Percentiles rank a stretch among this genome's conserved stretches.
These are phyloP conservation scores for Seminavis robusta DNA, from an alignment of 108 stramenopile species.

Conservation along the genomic window DNA sequence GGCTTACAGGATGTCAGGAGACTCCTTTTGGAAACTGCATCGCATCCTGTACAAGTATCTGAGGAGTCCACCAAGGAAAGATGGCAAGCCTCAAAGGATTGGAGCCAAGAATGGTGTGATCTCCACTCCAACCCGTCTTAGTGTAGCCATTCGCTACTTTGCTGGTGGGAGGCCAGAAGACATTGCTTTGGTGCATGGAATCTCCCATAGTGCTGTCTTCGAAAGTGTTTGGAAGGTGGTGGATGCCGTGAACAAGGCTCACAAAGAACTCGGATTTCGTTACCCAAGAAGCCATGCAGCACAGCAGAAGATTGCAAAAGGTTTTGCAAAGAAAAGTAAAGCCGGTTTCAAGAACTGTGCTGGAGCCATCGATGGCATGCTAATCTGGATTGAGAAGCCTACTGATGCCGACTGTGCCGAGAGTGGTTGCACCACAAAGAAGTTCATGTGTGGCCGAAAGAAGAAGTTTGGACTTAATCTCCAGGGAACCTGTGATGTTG, in stretches of 20 bases:
- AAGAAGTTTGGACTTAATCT: conserved; percentile 31
- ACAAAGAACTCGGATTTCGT: conserved; percentile 2
- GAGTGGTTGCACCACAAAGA: conserved; percentile 4
- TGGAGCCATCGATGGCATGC: conserved; percentile 41
- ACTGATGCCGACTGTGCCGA: background rate
- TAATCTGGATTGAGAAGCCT: conserved; percentile 34
- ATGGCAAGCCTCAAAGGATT: background rate
- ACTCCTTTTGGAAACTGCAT: conserved; percentile 5
- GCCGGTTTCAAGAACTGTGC: conserved; percentile 20
- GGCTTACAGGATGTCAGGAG: conserved; percentile 9
- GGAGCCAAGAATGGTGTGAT: too few relatives aligned
- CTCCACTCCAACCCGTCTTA: conserved; percentile 3
- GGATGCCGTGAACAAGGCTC: conserved; percentile 7
- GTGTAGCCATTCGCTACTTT: conserved; percentile 13
- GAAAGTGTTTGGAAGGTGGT: conserved; percentile 13
- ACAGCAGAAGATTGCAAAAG: conserved; percentile 20
- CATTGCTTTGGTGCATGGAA: conserved; percentile 5
- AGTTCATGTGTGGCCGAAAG: conserved; percentile 33
- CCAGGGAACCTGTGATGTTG: conserved; percentile 16
- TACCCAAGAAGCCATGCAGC: conserved; percentile 15
- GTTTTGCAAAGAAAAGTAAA: conserved; percentile 14
- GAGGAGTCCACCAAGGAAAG: too few relatives aligned
- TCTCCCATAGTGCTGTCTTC: conserved; percentile 1
- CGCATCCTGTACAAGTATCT: background rate
- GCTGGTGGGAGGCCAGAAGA: conserved; percentile 18